phyloP scores from a whole-genome alignment of 768 basidiomycete genomes.

The Serendipita indica region DNA sequence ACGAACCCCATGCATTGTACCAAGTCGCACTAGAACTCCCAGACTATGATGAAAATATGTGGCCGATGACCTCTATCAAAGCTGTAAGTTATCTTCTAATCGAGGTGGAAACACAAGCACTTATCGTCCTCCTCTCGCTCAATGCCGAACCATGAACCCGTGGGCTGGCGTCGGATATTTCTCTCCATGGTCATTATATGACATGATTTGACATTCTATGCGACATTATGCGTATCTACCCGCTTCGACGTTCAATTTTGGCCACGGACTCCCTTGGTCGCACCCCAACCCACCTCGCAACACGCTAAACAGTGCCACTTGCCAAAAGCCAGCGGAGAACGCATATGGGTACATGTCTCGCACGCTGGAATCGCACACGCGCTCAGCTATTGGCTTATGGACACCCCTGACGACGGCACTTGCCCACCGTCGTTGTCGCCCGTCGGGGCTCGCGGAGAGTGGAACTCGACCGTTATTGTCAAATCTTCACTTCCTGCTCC shows the following conservation, averaged over 20 bases:
- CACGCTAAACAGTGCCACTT: conserved; percentile 72
- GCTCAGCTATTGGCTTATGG: conserved; percentile 56
- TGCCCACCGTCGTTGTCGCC: conserved; percentile 29
- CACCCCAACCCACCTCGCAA: no score
- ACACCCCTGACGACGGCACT: conserved; percentile 51
- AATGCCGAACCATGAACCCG: no score
- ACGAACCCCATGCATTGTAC: conserved; percentile 33
- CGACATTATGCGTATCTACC: no score
- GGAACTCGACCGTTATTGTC: conserved; percentile 1
- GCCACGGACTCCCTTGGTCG: no score
- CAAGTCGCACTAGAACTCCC: conserved; percentile 52
- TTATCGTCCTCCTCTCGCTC: no score
- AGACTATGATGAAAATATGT: conserved; percentile 31
- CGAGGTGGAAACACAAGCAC: no score
- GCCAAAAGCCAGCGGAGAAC: conserved; percentile 35
- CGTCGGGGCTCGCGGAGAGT: background rate
- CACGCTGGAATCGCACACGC: conserved; percentile 34
- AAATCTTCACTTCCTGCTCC: background rate
- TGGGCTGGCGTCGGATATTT: no score
- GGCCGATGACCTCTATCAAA: conserved; percentile 48
- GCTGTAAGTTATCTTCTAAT: conserved; percentile 31
- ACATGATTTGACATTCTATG: no score
- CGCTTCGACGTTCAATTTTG: no score
- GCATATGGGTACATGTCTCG: conserved; percentile 40
- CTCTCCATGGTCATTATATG: no score